phyloP scores from a whole-genome alignment of 129 eudicot genomes.

The Flaveria trinervia region DNA sequence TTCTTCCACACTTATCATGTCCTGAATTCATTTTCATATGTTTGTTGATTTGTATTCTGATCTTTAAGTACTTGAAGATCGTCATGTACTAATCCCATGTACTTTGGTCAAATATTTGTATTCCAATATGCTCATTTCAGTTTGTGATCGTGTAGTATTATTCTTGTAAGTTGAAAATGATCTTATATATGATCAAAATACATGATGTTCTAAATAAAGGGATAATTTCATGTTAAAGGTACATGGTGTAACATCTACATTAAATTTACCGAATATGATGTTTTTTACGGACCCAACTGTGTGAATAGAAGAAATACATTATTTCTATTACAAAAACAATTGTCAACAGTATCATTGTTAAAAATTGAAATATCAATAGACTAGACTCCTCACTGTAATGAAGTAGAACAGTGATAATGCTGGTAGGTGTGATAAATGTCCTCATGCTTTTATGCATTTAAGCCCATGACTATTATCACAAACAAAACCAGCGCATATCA shows the following conservation, averaged over 20 bases:
- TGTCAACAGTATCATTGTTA: background rate
- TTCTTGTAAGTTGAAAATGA: background rate
- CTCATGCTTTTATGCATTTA: slow-evolving; percentile 25
- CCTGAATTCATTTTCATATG: slow-evolving; percentile 38
- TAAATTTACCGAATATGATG: no score
- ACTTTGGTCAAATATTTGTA: slow-evolving; percentile 27
- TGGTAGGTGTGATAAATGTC: slow-evolving; percentile 23
- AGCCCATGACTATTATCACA: slow-evolving; percentile 28
- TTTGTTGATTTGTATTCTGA: slow-evolving; percentile 36
- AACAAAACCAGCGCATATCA: slow-evolving; percentile 30
- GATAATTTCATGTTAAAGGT: background rate
- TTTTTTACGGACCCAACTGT: no score
- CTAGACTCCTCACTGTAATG: background rate
- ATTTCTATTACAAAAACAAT: no score
- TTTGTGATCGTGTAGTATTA: background rate
- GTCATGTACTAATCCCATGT: slow-evolving; percentile 34
- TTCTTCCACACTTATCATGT: slow-evolving; percentile 15
- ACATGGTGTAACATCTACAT: background rate
- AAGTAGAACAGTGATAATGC: background rate
- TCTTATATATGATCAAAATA: background rate
- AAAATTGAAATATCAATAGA: background rate
- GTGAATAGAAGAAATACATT: no score
- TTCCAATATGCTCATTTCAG: slow-evolving; percentile 12
- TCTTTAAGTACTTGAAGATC: slow-evolving; percentile 33
- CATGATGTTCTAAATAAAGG: background rate